A percentile compares a stretch with the other conserved stretches of the same genome.
These are phyloP conservation scores for Rhizomucor pusillus DNA, from an alignment of 371 early-diverging fungal species.

Conservation along the genomic window DNA sequence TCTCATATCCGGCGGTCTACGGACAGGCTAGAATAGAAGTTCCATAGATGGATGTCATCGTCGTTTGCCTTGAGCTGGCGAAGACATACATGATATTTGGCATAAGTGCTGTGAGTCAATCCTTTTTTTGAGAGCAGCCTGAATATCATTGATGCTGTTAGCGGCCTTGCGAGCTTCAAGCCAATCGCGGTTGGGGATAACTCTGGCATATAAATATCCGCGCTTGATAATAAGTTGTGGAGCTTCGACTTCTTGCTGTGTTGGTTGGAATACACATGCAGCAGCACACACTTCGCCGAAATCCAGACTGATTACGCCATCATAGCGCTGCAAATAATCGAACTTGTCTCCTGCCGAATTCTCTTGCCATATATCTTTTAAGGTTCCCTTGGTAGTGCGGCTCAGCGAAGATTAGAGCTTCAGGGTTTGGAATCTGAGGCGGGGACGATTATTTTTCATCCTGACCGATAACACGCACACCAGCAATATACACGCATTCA, in stretches of 20 bases:
- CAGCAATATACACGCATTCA: no score
- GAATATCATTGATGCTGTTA: not conserved
- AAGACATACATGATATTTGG: not conserved
- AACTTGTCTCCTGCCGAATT: not conserved
- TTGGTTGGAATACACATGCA: conserved; percentile 2
- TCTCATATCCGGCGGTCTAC: not conserved
- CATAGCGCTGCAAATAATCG: conserved; percentile 1
- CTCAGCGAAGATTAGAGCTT: no score
- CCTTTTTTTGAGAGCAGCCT: not conserved
- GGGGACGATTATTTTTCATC: no score
- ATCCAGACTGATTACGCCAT: conserved; percentile 2
- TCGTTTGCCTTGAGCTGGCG: not conserved
- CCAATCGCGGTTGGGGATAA: conserved; percentile 8
- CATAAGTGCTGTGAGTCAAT: not conserved
- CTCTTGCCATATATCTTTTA: not conserved
- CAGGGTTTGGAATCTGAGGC: no score
- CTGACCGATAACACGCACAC: no score
- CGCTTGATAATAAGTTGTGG: conserved; percentile 6
- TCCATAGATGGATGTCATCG: not conserved
- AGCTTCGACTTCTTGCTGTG: not conserved
- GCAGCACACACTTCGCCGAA: conserved; percentile 4
- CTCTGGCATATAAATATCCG: conserved; percentile 3
- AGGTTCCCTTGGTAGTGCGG: not conserved
- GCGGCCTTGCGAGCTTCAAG: conserved; percentile 6
- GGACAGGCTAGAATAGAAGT: not conserved